Percentiles rank a stretch among this genome's conserved stretches.
Conservation (phyloP, 2,329 filamentous ascomycete species). For the Aspergillus hortae region DNA sequence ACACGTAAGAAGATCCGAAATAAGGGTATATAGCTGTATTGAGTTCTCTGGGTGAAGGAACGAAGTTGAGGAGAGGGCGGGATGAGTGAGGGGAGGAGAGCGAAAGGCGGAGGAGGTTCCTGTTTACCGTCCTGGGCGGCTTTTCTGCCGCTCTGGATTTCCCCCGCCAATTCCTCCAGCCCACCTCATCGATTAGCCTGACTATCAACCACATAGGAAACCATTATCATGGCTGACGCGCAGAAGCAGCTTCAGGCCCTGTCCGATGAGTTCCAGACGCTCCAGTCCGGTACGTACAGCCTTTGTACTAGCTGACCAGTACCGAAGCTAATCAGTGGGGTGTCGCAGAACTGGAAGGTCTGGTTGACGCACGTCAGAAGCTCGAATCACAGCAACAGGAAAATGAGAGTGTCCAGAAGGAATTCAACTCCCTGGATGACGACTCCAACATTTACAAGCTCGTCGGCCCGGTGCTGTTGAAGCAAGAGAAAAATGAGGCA, state of each 20-base stretch:
- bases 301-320: not conserved
- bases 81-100: conserved; percentile 2
- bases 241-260: conserved; percentile 77
- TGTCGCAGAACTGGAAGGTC: conserved; percentile 68
- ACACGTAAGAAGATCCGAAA: not conserved
- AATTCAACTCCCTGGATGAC: conserved; percentile 75
- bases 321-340: not conserved
- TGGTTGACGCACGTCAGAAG: conserved; percentile 78
- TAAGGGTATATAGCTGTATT: too few species aligned
- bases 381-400: conserved; percentile 91
- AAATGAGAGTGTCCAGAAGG: conserved; percentile 84
- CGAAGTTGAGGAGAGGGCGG: not conserved
- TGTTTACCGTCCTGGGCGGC: conserved; percentile 2
- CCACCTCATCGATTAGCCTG: conserved; percentile 14
- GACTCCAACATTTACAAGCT: conserved; percentile 94
- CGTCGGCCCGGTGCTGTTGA: conserved; percentile 84
- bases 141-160: conserved; percentile 19
- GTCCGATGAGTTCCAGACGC: conserved; percentile 80
- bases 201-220: not conserved
- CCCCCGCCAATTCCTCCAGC: conserved; percentile 21
- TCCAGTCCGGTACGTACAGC: conserved; percentile 68
- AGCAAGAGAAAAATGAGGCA: conserved; percentile 90
- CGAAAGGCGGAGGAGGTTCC: conserved; percentile 20
- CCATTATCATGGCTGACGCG: conserved; percentile 60
- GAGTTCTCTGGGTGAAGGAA: not conserved